Percentiles rank a stretch among this genome's conserved stretches.
Conservation (phyloP, 2,329 filamentous ascomycete genomes). For the Colletotrichum sp. region DNA sequence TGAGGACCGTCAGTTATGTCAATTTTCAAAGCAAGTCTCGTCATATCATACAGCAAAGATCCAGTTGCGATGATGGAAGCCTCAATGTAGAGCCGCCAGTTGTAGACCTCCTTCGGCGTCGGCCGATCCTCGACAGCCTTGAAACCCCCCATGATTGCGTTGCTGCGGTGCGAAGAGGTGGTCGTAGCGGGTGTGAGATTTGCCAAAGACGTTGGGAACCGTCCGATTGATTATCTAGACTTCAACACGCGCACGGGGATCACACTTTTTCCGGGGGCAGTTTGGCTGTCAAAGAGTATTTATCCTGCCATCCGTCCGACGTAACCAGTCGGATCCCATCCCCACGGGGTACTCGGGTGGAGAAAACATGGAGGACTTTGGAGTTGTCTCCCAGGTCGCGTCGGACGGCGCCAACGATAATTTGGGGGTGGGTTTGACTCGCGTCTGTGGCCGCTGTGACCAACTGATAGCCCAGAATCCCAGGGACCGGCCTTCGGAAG, state of each 20-base stretch:
- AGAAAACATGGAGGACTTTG: conserved; percentile 15
- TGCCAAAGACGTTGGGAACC: neutral
- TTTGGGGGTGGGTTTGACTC: conserved; percentile 7
- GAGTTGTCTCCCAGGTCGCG: neutral
- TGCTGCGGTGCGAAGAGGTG: neutral
- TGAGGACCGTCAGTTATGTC: conserved; percentile 19
- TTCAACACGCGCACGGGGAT: neutral
- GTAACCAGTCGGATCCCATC: conserved; percentile 14
- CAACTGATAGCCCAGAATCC: neutral
- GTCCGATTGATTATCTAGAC: neutral
- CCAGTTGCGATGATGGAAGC: conserved; percentile 53
- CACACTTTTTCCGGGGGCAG: neutral
- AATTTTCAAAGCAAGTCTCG: neutral
- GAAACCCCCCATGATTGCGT: conserved; percentile 38
- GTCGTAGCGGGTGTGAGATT: neutral
- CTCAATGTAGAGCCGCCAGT: conserved; percentile 54
- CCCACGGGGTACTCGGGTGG: conserved; percentile 13
- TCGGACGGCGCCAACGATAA: neutral
- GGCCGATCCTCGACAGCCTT: conserved; percentile 59
- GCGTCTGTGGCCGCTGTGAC: neutral
- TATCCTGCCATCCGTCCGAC: neutral
- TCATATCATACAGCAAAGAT: conserved; percentile 39
- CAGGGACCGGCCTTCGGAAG: conserved; percentile 4
- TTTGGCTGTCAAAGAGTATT: conserved; percentile 13
- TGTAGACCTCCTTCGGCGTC: conserved; percentile 62